Conservation (phyloP, 352 stramenopile genomes). For the Salisapilia sapeloensis region DNA sequence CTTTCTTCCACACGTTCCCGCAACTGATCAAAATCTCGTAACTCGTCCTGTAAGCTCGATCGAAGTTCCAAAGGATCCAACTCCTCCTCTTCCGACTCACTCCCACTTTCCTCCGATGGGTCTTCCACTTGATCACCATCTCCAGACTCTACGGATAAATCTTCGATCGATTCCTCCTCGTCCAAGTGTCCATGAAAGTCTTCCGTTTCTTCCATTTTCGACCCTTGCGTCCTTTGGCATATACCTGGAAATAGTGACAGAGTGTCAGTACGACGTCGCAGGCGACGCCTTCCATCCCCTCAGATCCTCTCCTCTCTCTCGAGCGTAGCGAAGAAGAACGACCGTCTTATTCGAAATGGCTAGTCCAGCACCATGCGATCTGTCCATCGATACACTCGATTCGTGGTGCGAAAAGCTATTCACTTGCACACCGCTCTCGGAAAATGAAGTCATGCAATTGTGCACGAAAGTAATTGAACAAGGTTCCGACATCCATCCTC, state of each 20-base stretch:
- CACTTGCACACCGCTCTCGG: slow-evolving; percentile 86
- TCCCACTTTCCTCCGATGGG: no score
- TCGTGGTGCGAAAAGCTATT: slow-evolving; percentile 90
- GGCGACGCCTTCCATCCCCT: no score
- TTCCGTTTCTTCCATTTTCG: no score
- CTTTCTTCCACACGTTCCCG: slow-evolving; percentile 14
- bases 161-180: background rate
- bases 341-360: slow-evolving; percentile 4
- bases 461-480: slow-evolving; percentile 62
- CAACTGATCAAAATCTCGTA: slow-evolving; percentile 11
- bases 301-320: no score
- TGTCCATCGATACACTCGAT: slow-evolving; percentile 84
- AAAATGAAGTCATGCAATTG: slow-evolving; percentile 91
- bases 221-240: no score
- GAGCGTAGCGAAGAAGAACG: no score
- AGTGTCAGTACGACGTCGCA: no score
- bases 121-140: no score
- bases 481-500: background rate
- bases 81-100: slow-evolving; percentile 4
- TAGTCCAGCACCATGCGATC: slow-evolving; percentile 36
- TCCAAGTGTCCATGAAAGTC: no score
- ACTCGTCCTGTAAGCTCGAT: slow-evolving; percentile 17
- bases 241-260: no score
- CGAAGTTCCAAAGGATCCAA: slow-evolving; percentile 26
- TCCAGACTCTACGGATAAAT: background rate